Conservation (phyloP, 306 rosid species). For the Delonix regia region DNA sequence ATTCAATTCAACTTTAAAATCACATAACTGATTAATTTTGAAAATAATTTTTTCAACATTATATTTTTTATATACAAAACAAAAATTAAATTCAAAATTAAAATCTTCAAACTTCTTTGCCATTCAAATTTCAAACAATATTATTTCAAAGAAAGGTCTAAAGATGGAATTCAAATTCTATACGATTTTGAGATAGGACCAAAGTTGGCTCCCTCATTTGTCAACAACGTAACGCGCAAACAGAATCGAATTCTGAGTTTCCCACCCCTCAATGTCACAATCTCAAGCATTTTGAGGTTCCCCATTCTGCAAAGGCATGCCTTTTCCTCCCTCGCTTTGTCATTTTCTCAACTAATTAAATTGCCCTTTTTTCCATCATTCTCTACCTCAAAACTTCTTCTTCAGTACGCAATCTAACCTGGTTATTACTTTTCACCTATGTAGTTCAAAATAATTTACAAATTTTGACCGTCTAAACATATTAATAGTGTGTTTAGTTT, state of each 20-base stretch:
- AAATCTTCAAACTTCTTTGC: slow-evolving; percentile 24
- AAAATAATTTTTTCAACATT: too few relatives aligned
- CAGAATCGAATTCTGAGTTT: slow-evolving; percentile 35
- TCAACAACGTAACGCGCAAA: slow-evolving; percentile 41
- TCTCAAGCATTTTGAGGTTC: slow-evolving; percentile 32
- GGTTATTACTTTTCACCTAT: too few relatives aligned
- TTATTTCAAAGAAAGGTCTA: neutral
- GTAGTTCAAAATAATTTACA: too few relatives aligned
- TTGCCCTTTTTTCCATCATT: neutral
- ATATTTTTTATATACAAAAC: too few relatives aligned
- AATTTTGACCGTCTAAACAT: too few relatives aligned
- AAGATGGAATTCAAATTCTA: slow-evolving; percentile 23
- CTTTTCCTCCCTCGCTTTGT: slow-evolving; percentile 11
- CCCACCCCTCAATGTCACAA: neutral
- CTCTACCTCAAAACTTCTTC: neutral
- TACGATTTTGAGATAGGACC: slow-evolving; percentile 7
- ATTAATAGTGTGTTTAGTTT: too few relatives aligned
- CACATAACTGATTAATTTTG: too few relatives aligned
- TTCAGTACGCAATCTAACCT: neutral
- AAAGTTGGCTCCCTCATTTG: slow-evolving; percentile 31
- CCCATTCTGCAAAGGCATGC: slow-evolving; percentile 3
- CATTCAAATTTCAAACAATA: too few relatives aligned
- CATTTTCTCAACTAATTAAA: slow-evolving; percentile 26
- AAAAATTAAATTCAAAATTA: neutral
- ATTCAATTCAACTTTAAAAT: too few relatives aligned